Evolutionary conservation across 2,329 filamentous ascomycete genomes (phyloP).

Genomic region (Stromatinia cepivora): DNA sequence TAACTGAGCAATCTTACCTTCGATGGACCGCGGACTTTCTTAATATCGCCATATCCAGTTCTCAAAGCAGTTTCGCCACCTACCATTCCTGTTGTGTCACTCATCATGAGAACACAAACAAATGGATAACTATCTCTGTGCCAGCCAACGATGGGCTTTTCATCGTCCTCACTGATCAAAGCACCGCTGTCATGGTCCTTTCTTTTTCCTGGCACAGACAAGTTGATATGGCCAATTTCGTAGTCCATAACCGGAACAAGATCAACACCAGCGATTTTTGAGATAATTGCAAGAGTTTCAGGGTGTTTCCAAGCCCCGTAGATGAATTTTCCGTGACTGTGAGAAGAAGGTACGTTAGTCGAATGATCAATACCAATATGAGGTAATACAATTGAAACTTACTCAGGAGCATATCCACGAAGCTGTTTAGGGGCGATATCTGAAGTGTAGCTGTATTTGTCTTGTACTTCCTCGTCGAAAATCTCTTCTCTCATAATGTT

Average conservation of each 20-base stretch:
- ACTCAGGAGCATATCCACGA: slow-evolving; percentile 57
- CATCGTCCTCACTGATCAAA: slow-evolving; percentile 39
- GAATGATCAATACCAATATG: neutral
- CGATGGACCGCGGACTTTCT: slow-evolving; percentile 47
- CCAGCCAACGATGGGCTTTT: slow-evolving; percentile 48
- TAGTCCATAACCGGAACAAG: slow-evolving; percentile 57
- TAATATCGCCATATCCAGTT: slow-evolving; percentile 50
- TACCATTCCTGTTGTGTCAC: slow-evolving; percentile 49
- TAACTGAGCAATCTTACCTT: slow-evolving; percentile 41
- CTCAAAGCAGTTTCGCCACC: slow-evolving; percentile 61
- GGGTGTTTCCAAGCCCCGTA: slow-evolving; percentile 62
- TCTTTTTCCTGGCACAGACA: slow-evolving; percentile 45
- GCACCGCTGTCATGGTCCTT: slow-evolving; percentile 31
- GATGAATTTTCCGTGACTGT: slow-evolving; percentile 63
- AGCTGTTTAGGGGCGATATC: slow-evolving; percentile 58
- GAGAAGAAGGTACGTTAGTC: slow-evolving; percentile 24
- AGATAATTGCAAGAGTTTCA: slow-evolving; percentile 54
- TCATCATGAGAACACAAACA: slow-evolving; percentile 54
- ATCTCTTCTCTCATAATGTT: slow-evolving; percentile 62
- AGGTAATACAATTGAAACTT: slow-evolving; percentile 39
- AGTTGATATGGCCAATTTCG: slow-evolving; percentile 60
- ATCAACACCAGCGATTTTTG: slow-evolving; percentile 58
- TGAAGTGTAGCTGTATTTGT: slow-evolving; percentile 58
- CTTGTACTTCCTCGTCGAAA: slow-evolving; percentile 56
- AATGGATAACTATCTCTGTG: slow-evolving; percentile 54